phyloP scores from a whole-genome alignment of 805 yeast genomes.

The Ogataea allantospora region DNA sequence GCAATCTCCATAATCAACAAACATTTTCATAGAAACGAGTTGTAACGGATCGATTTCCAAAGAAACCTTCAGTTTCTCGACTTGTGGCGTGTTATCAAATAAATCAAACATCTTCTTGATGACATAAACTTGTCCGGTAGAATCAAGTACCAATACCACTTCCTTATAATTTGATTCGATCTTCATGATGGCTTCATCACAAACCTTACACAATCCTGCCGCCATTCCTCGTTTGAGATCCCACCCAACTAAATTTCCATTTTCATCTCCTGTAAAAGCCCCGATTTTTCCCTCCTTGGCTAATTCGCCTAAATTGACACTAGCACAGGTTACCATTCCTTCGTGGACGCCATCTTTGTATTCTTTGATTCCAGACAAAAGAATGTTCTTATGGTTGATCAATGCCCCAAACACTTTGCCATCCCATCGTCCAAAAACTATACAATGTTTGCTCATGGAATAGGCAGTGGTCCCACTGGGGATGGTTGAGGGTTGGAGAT shows the following conservation, averaged over 20 bases:
- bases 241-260: slow-evolving; percentile 33
- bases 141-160: slow-evolving; percentile 23
- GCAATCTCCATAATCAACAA: slow-evolving; percentile 34
- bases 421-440: slow-evolving; percentile 36
- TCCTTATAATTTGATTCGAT: slow-evolving; percentile 32
- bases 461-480: slow-evolving; percentile 34
- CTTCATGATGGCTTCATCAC: slow-evolving; percentile 19
- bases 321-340: slow-evolving; percentile 26
- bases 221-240: slow-evolving; percentile 26
- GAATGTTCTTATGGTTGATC: slow-evolving; percentile 26
- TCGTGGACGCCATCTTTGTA: slow-evolving; percentile 19
- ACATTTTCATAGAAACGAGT: slow-evolving; percentile 18
- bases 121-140: slow-evolving; percentile 25
- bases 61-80: slow-evolving; percentile 7
- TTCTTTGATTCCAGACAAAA: slow-evolving; percentile 24
- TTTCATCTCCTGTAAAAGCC: slow-evolving; percentile 32
- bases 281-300: slow-evolving; percentile 30
- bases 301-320: slow-evolving; percentile 19
- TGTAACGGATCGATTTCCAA: slow-evolving; percentile 9
- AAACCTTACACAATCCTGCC: slow-evolving; percentile 13
- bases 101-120: slow-evolving; percentile 22
- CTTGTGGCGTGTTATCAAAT: slow-evolving; percentile 15
- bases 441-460: slow-evolving; percentile 26
- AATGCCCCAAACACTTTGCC: slow-evolving; percentile 31
- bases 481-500: slow-evolving; percentile 21